Evolutionary conservation across 2,329 filamentous ascomycete species (phyloP).

Genomic region (Ophiosphaerella korrae): DNA sequence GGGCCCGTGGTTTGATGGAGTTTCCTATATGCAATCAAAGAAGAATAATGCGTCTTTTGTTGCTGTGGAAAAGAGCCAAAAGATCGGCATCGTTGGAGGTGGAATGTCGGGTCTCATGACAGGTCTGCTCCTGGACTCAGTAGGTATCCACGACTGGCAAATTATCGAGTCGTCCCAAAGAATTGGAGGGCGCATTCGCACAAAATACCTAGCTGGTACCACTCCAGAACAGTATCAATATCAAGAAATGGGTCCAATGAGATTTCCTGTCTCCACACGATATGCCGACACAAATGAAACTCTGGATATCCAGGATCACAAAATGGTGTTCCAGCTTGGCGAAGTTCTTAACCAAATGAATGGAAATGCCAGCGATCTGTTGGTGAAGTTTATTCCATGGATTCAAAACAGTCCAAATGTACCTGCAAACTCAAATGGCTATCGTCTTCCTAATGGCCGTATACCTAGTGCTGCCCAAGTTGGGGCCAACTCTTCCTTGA

Average conservation of each 20-base stretch:
- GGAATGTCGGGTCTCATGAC: slow-evolving; percentile 71
- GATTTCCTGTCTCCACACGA: slow-evolving; percentile 61
- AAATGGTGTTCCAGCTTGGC: slow-evolving; percentile 68
- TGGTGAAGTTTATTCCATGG: slow-evolving; percentile 68
- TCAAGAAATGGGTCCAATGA: slow-evolving; percentile 71
- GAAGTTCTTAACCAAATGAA: slow-evolving; percentile 66
- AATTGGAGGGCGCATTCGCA: slow-evolving; percentile 68
- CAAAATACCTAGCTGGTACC: slow-evolving; percentile 64
- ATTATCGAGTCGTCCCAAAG: slow-evolving; percentile 66
- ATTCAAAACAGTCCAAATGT: slow-evolving; percentile 62
- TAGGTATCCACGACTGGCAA: slow-evolving; percentile 64
- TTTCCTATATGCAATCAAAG: slow-evolving; percentile 62
- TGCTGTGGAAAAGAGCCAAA: slow-evolving; percentile 60
- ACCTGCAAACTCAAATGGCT: slow-evolving; percentile 49
- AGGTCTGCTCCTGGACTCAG: slow-evolving; percentile 52
- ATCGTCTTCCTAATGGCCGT: slow-evolving; percentile 40
- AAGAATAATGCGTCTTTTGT: slow-evolving; percentile 60
- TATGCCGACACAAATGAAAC: slow-evolving; percentile 62
- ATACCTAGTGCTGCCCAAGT: slow-evolving; percentile 40
- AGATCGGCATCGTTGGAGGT: slow-evolving; percentile 67
- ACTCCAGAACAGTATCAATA: slow-evolving; percentile 68
- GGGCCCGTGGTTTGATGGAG: slow-evolving; percentile 71
- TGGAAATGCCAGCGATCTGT: slow-evolving; percentile 52
- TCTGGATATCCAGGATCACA: slow-evolving; percentile 65
- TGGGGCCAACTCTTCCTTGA: slow-evolving; percentile 32